phyloP scores from a whole-genome alignment of 441 rosid species.

The Melianthus villosus region DNA sequence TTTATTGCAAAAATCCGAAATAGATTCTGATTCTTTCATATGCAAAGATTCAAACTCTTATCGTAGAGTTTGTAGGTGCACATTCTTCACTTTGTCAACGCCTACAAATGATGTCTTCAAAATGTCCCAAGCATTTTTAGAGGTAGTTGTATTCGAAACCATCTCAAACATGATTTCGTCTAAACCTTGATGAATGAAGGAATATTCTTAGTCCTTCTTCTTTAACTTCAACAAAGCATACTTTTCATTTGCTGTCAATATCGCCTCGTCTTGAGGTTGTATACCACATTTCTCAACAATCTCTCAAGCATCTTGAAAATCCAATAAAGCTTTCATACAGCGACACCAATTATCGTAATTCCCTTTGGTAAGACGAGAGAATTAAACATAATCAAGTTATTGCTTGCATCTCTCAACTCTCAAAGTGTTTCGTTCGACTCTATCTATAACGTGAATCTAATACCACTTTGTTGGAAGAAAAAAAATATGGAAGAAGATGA shows the following conservation, averaged over 20 bases:
- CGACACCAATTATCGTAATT: neutral
- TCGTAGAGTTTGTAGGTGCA: slow-evolving; percentile 5
- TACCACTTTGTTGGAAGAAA: no score
- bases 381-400: no score
- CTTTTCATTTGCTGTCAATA: neutral
- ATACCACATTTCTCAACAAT: neutral
- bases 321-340: neutral
- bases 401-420: no score
- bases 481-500: no score
- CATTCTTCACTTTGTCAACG: neutral
- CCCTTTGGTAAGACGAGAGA: neutral
- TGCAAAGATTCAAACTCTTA: slow-evolving; percentile 3
- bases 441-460: no score
- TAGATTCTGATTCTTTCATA: slow-evolving; percentile 2
- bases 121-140: neutral
- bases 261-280: neutral
- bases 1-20: slow-evolving; percentile 2
- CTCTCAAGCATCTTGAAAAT: neutral
- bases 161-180: neutral
- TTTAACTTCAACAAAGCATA: neutral
- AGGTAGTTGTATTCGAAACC: neutral
- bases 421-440: no score
- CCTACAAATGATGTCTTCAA: neutral
- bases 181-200: neutral
- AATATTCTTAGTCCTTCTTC: neutral